Evolutionary conservation across 2,329 filamentous ascomycete genomes (phyloP), one percentile per base, ranked within the genome.

Genomic region (Talaromyces marneffei): DNA sequence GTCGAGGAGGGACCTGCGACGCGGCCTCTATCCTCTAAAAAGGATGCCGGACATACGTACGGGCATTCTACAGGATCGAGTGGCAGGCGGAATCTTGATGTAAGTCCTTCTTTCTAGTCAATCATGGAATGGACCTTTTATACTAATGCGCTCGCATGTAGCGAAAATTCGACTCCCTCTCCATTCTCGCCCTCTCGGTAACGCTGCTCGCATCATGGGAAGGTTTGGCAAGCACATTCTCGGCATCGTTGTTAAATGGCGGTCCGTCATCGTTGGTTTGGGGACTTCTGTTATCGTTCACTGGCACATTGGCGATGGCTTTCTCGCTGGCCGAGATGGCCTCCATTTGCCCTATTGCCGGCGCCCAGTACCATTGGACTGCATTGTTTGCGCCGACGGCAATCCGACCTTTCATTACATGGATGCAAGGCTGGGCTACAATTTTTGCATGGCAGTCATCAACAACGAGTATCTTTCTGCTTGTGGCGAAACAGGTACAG

Each of bases 201-300:
- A 72, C 72, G 2, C 65, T 75, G 23, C 72, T 75, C 58, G 71
- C 72, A 18, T 74, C 75, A 18, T 78, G 75, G 75, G 75, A 77
- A 64, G 64, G 66, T 3, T 60, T 66, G 2, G 68, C 68, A 48
- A 69, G 64, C 27, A 66, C 68, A 55, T 48, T 70, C 20, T 60
- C 63, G 4, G 53, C 69, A 10, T 71, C 70, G 3, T 63, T 74
- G 0, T 62, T 65, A n/a, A 73, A 73, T 31, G 71, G 71, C 8
- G 73, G 73, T 14, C 70, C 71, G 23, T 71, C 71, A 16, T 72
- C 67, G 3, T 64, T 75, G 44, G 67, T 74, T 33, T 75, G 74
- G 63, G 72, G 72, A 2, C 70, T 72, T 33, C 65, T 75, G 12
- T 48, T 75, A 18, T 68, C 67, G 27, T 68, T 69, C 48, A 46